Evolutionary conservation across 345 rosid species (phyloP).

Genomic region (Sisymbrium irio): DNA sequence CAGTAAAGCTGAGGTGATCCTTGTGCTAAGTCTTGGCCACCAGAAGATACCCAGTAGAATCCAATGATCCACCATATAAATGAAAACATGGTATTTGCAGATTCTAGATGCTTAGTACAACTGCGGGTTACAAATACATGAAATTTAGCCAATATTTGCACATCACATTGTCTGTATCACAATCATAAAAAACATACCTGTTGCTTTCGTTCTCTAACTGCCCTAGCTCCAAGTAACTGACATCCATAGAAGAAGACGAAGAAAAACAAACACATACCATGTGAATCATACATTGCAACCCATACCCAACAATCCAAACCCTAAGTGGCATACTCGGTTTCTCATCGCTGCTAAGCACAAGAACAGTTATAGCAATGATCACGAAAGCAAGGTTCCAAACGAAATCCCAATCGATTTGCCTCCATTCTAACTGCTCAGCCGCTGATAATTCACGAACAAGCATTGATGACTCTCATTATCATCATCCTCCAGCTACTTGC

Average conservation of each 20-base stretch:
- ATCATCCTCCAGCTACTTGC: constrained; percentile 91
- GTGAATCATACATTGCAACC: constrained; percentile 77
- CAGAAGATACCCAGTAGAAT: neutral
- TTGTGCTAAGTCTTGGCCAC: no score
- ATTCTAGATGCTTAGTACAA: constrained; percentile 76
- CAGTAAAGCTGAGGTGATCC: no score
- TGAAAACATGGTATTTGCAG: no score
- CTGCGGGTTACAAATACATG: constrained; percentile 28
- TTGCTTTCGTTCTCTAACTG: constrained; percentile 33
- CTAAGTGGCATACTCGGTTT: constrained; percentile 66
- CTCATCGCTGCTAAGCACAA: constrained; percentile 62
- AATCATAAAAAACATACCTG: constrained; percentile 41
- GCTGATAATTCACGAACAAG: constrained; percentile 90
- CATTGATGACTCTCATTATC: constrained; percentile 93
- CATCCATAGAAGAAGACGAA: no score
- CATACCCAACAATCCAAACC: constrained; percentile 84
- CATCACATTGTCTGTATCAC: neutral
- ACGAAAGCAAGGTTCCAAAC: constrained; percentile 88
- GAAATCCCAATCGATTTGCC: constrained; percentile 96
- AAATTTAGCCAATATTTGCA: constrained; percentile 15
- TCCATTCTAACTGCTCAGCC: constrained; percentile 94
- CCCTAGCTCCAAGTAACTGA: constrained; percentile 44
- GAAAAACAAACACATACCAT: constrained; percentile 60
- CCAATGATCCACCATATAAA: no score
- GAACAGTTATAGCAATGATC: constrained; percentile 57